Percentiles rank a stretch among this genome's conserved stretches.
These are phyloP conservation scores for Pythium biforme DNA, from an alignment of 352 stramenopile genomes.

Conservation along the genomic window DNA sequence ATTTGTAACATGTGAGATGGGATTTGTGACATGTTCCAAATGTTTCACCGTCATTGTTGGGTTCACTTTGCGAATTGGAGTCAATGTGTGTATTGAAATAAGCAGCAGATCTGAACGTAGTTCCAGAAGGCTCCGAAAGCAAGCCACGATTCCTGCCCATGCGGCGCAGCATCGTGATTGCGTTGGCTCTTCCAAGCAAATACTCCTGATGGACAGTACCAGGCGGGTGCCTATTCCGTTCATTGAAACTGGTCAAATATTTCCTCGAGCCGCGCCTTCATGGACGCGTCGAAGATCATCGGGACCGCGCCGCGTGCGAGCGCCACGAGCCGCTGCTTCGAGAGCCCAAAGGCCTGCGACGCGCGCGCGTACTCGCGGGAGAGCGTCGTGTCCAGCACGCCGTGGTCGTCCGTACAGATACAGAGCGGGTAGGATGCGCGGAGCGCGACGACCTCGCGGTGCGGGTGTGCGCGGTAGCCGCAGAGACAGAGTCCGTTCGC, in stretches of 20 bases:
- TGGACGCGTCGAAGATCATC: slow-evolving; percentile 58
- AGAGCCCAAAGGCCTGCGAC: slow-evolving; percentile 69
- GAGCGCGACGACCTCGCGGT: slow-evolving; percentile 53
- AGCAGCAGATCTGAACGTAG: too few relatives aligned
- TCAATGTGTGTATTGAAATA: too few relatives aligned
- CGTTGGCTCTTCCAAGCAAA: too few relatives aligned
- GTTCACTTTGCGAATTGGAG: too few relatives aligned
- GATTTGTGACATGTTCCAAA: too few relatives aligned
- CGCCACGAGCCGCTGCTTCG: slow-evolving; percentile 35
- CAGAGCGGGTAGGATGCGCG: slow-evolving; percentile 76
- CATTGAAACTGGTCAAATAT: slow-evolving; percentile 29
- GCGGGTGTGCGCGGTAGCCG: slow-evolving; percentile 81
- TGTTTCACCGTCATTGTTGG: too few relatives aligned
- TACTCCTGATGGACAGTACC: too few relatives aligned
- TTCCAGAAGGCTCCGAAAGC: too few relatives aligned
- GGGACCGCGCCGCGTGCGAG: slow-evolving; percentile 47
- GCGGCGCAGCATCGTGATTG: too few relatives aligned
- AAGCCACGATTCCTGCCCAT: too few relatives aligned
- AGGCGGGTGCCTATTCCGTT: slow-evolving; percentile 3
- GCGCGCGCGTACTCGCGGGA: slow-evolving; percentile 88
- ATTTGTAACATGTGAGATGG: too few relatives aligned
- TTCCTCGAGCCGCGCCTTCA: slow-evolving; percentile 29
- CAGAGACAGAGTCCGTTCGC: slow-evolving; percentile 49
- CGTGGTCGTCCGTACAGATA: slow-evolving; percentile 93
- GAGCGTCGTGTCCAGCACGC: slow-evolving; percentile 89